These are phyloP conservation scores for Plasmodium gaboni DNA, from an alignment of 169 alveolate genomes.

Conservation along the genomic window DNA sequence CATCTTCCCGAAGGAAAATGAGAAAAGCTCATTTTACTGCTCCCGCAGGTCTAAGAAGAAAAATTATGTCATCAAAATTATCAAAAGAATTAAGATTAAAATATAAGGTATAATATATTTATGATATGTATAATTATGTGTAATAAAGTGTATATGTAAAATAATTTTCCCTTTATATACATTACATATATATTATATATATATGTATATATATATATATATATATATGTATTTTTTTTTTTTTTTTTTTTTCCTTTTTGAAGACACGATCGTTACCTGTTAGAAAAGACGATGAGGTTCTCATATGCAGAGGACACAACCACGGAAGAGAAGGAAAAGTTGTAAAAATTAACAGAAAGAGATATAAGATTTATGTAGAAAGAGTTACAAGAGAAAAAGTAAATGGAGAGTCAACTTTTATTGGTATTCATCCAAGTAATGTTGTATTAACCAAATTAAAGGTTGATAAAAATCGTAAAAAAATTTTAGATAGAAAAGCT, in stretches of 20 bases:
- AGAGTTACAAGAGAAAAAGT: constrained; percentile 96
- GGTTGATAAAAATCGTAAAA: constrained; percentile 95
- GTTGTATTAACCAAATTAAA: constrained; percentile 96
- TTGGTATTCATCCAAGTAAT: constrained; percentile 98
- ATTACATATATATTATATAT: not conserved
- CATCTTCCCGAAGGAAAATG: constrained; percentile 94
- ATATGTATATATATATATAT: not conserved
- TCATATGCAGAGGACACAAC: constrained; percentile 96
- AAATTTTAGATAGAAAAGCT: constrained; percentile 93
- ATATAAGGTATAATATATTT: constrained; percentile 91
- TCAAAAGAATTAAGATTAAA: constrained; percentile 96
- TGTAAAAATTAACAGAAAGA: constrained; percentile 97
- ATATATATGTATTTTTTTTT: not conserved
- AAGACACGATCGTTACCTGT: constrained; percentile 97
- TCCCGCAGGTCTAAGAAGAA: constrained; percentile 97
- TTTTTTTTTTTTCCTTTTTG: not conserved
- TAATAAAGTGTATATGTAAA: not conserved
- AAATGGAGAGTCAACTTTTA: constrained; percentile 92
- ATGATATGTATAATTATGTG: not conserved
- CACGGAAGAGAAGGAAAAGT: constrained; percentile 99
- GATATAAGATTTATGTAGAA: constrained; percentile 97
- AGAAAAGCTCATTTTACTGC: constrained; percentile 99
- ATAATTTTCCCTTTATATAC: not conserved
- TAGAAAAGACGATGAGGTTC: constrained; percentile 98
- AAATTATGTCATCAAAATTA: constrained; percentile 97